Conservation (phyloP, 1,284 basidiomycete species). For the Boletus semigastroideus region DNA sequence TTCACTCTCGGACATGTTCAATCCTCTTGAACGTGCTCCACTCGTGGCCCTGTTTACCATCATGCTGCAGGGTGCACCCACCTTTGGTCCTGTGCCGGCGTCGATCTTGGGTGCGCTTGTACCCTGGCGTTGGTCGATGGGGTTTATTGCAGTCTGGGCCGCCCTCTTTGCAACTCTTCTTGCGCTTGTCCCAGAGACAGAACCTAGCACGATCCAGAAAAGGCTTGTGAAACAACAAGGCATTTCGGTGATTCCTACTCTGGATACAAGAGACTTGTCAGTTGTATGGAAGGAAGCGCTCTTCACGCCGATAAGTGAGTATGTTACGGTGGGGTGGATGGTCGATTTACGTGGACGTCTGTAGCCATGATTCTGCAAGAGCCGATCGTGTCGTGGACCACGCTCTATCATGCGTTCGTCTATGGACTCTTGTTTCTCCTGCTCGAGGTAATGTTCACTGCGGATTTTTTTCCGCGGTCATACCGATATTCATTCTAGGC, state of each 20-base stretch:
- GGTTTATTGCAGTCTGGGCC: constrained; percentile 23
- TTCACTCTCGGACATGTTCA: constrained; percentile 30
- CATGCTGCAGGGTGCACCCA: constrained; percentile 30
- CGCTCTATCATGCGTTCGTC: constrained; percentile 29
- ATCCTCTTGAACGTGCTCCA: constrained; percentile 25
- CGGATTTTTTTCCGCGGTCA: background rate
- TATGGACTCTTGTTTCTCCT: constrained; percentile 31
- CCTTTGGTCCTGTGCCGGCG: constrained; percentile 27
- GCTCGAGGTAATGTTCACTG: constrained; percentile 19
- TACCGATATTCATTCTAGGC: constrained; percentile 11
- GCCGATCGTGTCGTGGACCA: constrained; percentile 30
- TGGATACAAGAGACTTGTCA: background rate
- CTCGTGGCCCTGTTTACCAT: constrained; percentile 30
- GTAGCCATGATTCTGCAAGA: constrained; percentile 28
- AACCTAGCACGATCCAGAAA: constrained; percentile 20
- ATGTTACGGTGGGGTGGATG: background rate
- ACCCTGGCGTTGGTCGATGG: constrained; percentile 31
- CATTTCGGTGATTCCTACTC: background rate
- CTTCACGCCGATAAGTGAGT: constrained; percentile 26
- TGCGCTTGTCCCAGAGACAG: constrained; percentile 24
- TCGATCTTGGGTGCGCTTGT: constrained; percentile 22
- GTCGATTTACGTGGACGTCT: background rate
- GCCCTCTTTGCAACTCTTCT: constrained; percentile 19
- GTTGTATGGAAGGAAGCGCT: constrained; percentile 21
- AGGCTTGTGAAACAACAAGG: constrained; percentile 13